Percentiles rank a stretch among this genome's conserved stretches.
These are phyloP conservation scores for Penicillium salamii DNA, from an alignment of 495 filamentous ascomycete genomes.

Conservation along the genomic window DNA sequence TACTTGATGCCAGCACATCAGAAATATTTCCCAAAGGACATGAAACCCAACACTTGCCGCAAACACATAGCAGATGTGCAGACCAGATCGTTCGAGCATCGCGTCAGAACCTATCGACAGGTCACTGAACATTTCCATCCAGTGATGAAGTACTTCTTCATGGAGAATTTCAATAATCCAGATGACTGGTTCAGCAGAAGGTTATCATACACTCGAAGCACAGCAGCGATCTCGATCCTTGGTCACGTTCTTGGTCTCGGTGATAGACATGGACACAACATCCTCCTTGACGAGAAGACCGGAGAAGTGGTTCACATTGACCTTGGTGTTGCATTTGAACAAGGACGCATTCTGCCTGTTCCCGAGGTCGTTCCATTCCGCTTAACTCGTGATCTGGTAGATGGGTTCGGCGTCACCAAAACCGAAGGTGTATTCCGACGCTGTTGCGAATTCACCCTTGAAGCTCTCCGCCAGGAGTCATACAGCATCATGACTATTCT, in stretches of 20 bases:
- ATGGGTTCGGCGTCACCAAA: conserved; percentile 93
- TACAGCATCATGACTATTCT: conserved; percentile 97
- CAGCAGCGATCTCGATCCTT: conserved; percentile 91
- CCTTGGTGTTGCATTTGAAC: conserved; percentile 92
- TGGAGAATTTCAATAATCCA: conserved; percentile 89
- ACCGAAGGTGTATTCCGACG: conserved; percentile 94
- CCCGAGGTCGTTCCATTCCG: conserved; percentile 96
- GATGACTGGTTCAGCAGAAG: conserved; percentile 92
- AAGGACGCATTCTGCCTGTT: conserved; percentile 86
- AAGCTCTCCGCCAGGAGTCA: conserved; percentile 85
- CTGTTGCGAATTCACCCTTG: conserved; percentile 96
- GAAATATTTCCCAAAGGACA: conserved; percentile 79
- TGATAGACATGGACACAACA: conserved; percentile 95
- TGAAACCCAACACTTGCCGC: conserved; percentile 69
- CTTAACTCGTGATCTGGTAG: conserved; percentile 91
- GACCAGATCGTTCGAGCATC: conserved; percentile 60
- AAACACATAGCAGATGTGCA: conserved; percentile 73
- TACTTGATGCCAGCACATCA: conserved; percentile 89
- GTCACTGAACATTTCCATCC: conserved; percentile 81
- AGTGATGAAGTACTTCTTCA: conserved; percentile 96
- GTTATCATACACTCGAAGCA: conserved; percentile 85
- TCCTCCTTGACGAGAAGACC: conserved; percentile 82
- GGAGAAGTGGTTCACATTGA: conserved; percentile 98
- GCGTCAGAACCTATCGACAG: conserved; percentile 69
- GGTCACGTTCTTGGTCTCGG: conserved; percentile 93